phyloP scores from a whole-genome alignment of 225 moss, liverwort and hornwort genomes.

The Bryoerythrophyllum caledonicum region DNA sequence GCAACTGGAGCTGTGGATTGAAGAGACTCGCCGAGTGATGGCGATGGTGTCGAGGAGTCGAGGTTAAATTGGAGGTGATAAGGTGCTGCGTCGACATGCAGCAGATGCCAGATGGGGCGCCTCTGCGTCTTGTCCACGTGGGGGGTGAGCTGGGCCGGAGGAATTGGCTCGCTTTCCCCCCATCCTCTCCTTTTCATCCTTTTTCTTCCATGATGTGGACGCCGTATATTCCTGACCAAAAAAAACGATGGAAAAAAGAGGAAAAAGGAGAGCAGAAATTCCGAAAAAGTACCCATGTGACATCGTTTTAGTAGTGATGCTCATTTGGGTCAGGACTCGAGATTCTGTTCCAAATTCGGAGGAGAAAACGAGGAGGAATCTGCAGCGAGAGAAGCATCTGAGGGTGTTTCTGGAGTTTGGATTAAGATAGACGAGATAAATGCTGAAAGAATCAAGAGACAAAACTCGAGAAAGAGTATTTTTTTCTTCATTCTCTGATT shows the following conservation, averaged over 20 bases:
- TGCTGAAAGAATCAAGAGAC: not conserved
- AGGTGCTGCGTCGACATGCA: slow-evolving; percentile 42
- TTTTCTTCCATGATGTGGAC: not conserved
- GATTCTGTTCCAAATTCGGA: not conserved
- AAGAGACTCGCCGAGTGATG: not conserved
- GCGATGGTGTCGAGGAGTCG: rapidly evolving
- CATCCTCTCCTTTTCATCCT: not conserved
- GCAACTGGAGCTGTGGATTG: not conserved
- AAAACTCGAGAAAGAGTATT: too few species aligned
- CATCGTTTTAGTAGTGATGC: too few species aligned
- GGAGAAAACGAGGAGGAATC: not conserved
- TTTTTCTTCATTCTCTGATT: too few species aligned
- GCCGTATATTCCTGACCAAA: too few species aligned
- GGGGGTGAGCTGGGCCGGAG: not conserved
- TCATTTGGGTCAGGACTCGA: not conserved
- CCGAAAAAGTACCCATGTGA: too few species aligned
- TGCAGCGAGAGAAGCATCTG: slow-evolving; percentile 3
- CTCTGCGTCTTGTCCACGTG: slow-evolving; percentile 22
- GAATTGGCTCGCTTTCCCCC: slow-evolving; percentile 10
- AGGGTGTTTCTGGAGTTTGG: not conserved
- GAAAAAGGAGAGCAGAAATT: too few species aligned
- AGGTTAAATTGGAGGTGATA: slow-evolving; percentile 5
- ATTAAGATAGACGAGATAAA: not conserved
- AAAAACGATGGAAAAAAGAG: too few species aligned
- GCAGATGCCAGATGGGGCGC: not conserved